Base-by-base conservation (phyloP, 306 rosid species). In the Citrullus amarus region DNA sequence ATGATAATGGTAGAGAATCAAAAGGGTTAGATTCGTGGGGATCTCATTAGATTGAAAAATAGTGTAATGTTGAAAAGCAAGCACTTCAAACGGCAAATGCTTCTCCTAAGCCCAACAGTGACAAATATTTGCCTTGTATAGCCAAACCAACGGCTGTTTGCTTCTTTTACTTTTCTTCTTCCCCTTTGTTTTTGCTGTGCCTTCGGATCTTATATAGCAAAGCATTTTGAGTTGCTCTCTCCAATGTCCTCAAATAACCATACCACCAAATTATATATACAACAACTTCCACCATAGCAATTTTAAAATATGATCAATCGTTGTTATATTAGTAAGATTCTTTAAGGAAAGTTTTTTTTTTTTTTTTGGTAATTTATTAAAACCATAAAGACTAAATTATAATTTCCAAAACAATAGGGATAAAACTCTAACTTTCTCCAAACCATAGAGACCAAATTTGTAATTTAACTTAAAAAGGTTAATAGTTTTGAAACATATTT, bases 21-120 rank as follows among this genome's bases (percentile, higher is more conserved):
- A 73, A 71, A n/a, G n/a, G 77, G 77, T 22, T 32, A 72, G 77
- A 72, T 72, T 72, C 59, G 77, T 48, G 41, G 77, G 59, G 77
- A 73, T 73, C 61, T 51, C 9, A 48, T 8, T 50, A 15, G 46
- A 73, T 73, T 73, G 61, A 18, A 5, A 73, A 73, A 15, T 46
- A 68, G 54, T n/a, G 55, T 43, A 25, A 25, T 25, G 57, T 4
- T 68, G 13, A 38, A 53, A 48, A 51, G 60, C 16, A 73, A 50
- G 77, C 77, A 73, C 77, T 73, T 70, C 34, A 50, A 73, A 71
- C 22, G 77, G 77, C 59, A 71, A 20, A n/a, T 46, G 36, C 55
- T 9, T 70, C 76, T 38, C 15, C 72, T 8, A 11, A 65, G 14
- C 7, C 71, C 75, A 68, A 68, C 54, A 68, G 28, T 28, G 28